Base-by-base conservation (phyloP, 148 eudicot species). In the Camellia sinensis region DNA sequence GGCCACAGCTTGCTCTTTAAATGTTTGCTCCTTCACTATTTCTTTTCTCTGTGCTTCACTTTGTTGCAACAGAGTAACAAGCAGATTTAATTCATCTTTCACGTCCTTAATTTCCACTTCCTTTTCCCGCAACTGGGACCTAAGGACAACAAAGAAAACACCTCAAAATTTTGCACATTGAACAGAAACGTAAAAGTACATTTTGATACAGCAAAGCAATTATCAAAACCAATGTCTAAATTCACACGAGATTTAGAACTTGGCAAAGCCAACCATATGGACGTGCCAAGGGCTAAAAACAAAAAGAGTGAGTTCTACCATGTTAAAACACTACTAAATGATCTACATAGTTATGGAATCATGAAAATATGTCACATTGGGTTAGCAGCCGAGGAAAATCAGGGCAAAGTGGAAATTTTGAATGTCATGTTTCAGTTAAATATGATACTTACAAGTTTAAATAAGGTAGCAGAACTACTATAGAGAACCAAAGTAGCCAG, bases 51-150 rank as follows among this genome's bases (percentile, higher is more conserved):
- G 67, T 63, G 59, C 75, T 48, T 79, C 81, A 71, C 66, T 79
- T 71, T 79, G 81, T 50, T 41, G 56, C 68, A 79, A 43, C 45
- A 44, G 46, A 22, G 69, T 64, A 50, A 71, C 75, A 13, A 71
- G 76, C 52, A 71, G 76, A 63, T 29, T 60, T 43, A 79, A 48
- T 79, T 61, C 37, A 18, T 59, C 61, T 62, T 71, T 73, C 76
- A 79, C 69, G 59, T 79, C 81, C 76, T 79, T 79, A 40, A 79
- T 79, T 71, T 79, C 76, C 56, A 71, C 67, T 60, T 79, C 81
- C 70, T 57, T 79, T 19, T 79, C 81, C 81, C 44, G 56, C 57
- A 73, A 79, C 22, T 50, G 54, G 21, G 69, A 60, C 81, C 81
- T 79, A 62, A 44, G 43, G 73, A 45, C 8, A 69, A 6, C 52